A percentile compares a stretch with the other conserved stretches of the same genome.
Conservation (phyloP, 164 flowering plant genomes). For the Akebia trifoliata region DNA sequence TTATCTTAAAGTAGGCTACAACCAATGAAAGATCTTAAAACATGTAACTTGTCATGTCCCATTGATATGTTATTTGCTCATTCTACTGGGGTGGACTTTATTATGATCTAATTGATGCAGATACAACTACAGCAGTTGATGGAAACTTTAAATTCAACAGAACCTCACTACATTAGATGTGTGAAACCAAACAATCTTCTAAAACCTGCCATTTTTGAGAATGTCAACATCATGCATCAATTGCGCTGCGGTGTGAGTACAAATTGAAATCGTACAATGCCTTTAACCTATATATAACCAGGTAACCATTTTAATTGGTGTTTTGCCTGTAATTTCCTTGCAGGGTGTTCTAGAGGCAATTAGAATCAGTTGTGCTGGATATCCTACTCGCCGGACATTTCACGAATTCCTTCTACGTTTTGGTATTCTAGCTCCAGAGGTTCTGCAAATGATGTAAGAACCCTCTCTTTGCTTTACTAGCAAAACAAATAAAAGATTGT, state of each 20-base stretch:
- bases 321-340: too few relatives aligned
- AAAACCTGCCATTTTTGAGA: constrained; percentile 69
- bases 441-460: constrained; percentile 54
- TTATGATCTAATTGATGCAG: constrained; percentile 41
- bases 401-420: constrained; percentile 67
- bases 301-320: neutral
- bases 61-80: neutral
- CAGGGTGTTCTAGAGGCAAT: constrained; percentile 96
- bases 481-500: neutral
- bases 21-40: neutral
- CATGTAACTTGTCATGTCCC: constrained; percentile 1
- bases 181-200: constrained; percentile 79
- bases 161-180: constrained; percentile 89
- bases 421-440: constrained; percentile 62
- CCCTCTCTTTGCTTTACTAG: neutral
- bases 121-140: constrained; percentile 77
- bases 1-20: neutral
- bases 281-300: neutral
- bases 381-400: constrained; percentile 73
- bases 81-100: neutral
- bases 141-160: constrained; percentile 77
- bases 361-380: constrained; percentile 85
- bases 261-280: constrained; percentile 1
- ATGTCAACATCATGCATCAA: constrained; percentile 65
- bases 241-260: constrained; percentile 86